These are phyloP conservation scores for Hyaloscypha hepaticicola DNA, from an alignment of 495 filamentous ascomycete species.

Conservation along the genomic window DNA sequence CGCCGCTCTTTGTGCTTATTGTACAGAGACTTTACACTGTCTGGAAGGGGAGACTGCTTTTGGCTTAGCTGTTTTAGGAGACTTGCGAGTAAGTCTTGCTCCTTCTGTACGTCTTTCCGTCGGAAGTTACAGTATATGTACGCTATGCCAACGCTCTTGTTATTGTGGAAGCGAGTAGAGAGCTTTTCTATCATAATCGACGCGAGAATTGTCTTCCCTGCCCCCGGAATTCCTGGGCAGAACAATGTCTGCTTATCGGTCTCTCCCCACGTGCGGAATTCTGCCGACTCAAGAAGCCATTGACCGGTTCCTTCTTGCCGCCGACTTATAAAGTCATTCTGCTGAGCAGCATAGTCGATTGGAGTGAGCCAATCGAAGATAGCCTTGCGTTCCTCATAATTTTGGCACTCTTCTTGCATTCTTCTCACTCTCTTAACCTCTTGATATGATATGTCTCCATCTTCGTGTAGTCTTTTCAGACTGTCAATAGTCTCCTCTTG, in stretches of 20 bases:
- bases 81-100: constrained; percentile 1
- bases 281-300: constrained; percentile 40
- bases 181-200: constrained; percentile 33
- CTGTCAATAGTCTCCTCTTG: constrained; percentile 3
- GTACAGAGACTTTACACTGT: neutral
- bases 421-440: constrained; percentile 22
- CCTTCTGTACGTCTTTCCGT: constrained; percentile 24
- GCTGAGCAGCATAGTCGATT: constrained; percentile 35
- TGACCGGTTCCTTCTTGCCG: constrained; percentile 40
- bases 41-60: neutral
- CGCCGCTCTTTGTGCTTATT: neutral
- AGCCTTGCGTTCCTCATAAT: neutral
- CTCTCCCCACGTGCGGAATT: constrained; percentile 39
- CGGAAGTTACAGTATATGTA: constrained; percentile 8
- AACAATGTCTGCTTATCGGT: constrained; percentile 33
- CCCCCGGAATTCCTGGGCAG: constrained; percentile 25
- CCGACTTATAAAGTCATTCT: constrained; percentile 35
- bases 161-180: neutral
- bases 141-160: neutral
- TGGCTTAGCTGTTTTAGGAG: constrained; percentile 1
- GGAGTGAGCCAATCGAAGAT: constrained; percentile 18
- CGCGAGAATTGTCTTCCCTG: constrained; percentile 1
- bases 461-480: constrained; percentile 12
- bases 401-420: constrained; percentile 10
- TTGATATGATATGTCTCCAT: constrained; percentile 18